Conservation (phyloP, 345 rosid genomes). For the Fremontodendron californicum region DNA sequence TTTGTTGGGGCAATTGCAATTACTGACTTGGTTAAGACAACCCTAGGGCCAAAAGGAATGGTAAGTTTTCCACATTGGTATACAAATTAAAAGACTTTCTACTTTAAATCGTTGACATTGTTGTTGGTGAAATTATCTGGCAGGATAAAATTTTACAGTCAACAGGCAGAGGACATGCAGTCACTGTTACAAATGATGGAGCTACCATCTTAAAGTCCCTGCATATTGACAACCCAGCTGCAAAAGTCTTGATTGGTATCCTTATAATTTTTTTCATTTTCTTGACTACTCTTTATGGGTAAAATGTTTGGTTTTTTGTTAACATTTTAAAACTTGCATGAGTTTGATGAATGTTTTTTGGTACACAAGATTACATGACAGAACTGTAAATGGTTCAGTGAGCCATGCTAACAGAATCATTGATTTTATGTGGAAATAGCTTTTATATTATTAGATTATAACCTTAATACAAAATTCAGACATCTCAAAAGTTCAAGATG, state of each 20-base stretch:
- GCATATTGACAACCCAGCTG: slow-evolving; percentile 94
- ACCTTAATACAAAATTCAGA: slow-evolving; percentile 34
- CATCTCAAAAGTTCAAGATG: slow-evolving; percentile 98
- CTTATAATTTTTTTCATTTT: slow-evolving; percentile 12
- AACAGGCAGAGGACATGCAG: slow-evolving; percentile 76
- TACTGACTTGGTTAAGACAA: slow-evolving; percentile 87
- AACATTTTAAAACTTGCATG: background rate
- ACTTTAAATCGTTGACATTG: slow-evolving; percentile 1
- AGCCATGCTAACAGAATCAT: background rate
- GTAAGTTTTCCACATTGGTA: slow-evolving; percentile 33
- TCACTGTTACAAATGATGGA: slow-evolving; percentile 95
- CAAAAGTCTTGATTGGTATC: slow-evolving; percentile 96
- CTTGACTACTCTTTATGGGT: background rate
- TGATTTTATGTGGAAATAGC: background rate
- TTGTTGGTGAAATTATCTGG: slow-evolving; percentile 12
- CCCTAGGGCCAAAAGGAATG: slow-evolving; percentile 98
- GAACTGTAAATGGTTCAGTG: background rate
- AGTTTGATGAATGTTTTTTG: background rate
- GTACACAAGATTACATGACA: background rate
- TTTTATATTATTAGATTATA: background rate
- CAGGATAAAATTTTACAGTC: slow-evolving; percentile 98
- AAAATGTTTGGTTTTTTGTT: background rate
- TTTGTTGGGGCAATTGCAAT: slow-evolving; percentile 95
- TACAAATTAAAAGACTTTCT: background rate
- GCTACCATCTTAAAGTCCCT: slow-evolving; percentile 95